Base-by-base conservation (phyloP, 352 stramenopile species). In the Pythium dissotocum region DNA sequence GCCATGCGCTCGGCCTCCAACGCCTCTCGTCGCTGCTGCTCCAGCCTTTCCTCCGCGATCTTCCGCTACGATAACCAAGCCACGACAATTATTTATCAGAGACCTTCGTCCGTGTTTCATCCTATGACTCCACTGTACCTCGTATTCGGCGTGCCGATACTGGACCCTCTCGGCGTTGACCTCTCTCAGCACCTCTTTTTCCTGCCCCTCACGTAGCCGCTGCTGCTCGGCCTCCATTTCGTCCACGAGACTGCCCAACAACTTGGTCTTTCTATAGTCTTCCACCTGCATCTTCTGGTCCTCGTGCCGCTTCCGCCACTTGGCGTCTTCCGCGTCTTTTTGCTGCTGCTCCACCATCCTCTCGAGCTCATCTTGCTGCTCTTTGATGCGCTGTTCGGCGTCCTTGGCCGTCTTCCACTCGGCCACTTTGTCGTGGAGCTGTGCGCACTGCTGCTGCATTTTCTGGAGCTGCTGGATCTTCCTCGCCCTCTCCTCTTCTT, bases 121-220 rank as follows among this genome's bases (percentile, higher is more conserved):
- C 13, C 1, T 35, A 12, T 13, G 40, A 32, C 24, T 24, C 13
- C 14, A 42, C 49, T 32, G 21, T 53, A 91, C 83, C 81, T 91
- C 77, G 26, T 82, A 80, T 49, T 88, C 77, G 6, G 78, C 38
- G 2, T 86, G 72, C 5, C 83, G 80, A 73, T 78, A 90, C 55
- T 84, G 70, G 14, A 92, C 85, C 13, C 85, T 79, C 59, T 90
- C 81, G n/a, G 75, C 80, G 62, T 94, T 92, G 12, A 85, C 49
- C 2, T 76, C 38, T 26, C 73, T 79, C 51, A 79, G 76, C 18
- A 75, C 49, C 4, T 40, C 69, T 32, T 60, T 72, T 33, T 89
- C 77, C 7, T 76, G 55, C 28, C 83, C 80, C 14, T 72, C 61
- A 13, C 63, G 61, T 26, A 69, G 64, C 35, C 77, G 49, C 66